These are phyloP conservation scores for Phlyctochytrium arcticum DNA, from an alignment of 192 early-diverging fungal genomes.

Conservation along the genomic window DNA sequence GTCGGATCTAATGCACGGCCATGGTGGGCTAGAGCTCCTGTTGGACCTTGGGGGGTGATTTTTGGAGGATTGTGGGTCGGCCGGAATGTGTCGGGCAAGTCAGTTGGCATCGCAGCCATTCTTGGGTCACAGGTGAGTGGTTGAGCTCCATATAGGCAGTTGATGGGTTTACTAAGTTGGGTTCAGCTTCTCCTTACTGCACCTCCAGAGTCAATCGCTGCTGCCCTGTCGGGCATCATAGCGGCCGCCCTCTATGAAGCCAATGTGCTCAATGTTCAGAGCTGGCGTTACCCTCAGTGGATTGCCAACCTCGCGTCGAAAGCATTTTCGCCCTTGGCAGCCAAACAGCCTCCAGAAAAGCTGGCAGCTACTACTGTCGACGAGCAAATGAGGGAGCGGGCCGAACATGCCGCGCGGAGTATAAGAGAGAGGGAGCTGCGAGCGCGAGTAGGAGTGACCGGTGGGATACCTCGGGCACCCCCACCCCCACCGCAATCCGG, in stretches of 20 bases:
- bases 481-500: no score
- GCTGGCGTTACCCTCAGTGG: constrained; percentile 23
- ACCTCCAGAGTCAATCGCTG: constrained; percentile 27
- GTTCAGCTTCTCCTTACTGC: constrained; percentile 29
- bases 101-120: no score
- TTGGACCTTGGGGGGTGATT: constrained; percentile 33
- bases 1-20: not conserved
- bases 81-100: no score
- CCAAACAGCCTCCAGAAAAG: not conserved
- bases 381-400: constrained; percentile 8
- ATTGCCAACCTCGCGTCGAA: not conserved
- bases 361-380: constrained; percentile 9
- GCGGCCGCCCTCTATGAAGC: constrained; percentile 25
- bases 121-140: no score
- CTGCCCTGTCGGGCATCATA: constrained; percentile 19
- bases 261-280: constrained; percentile 14
- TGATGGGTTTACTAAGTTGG: no score
- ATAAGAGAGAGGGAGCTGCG: not conserved
- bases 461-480: no score
- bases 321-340: not conserved
- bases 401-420: not conserved
- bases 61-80: constrained; percentile 33
- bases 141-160: no score
- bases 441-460: not conserved
- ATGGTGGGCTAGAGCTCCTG: constrained; percentile 8